Base-by-base conservation (phyloP, 2,329 filamentous ascomycete genomes). In the Laburnicola sp. region DNA sequence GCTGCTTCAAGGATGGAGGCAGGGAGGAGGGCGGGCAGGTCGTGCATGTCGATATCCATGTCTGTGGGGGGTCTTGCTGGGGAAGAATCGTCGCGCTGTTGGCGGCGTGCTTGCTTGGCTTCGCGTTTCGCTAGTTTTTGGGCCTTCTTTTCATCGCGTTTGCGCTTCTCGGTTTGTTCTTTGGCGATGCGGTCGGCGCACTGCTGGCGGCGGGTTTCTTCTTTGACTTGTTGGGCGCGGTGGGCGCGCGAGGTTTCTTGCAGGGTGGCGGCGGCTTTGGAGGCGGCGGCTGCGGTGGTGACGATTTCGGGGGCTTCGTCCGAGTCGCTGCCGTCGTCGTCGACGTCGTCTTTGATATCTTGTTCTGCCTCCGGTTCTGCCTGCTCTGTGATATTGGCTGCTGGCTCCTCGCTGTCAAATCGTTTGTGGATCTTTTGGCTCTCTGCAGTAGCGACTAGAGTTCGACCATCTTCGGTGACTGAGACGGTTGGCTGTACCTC, bases 1-100 rank as follows among this genome's bases (percentile, higher is more conserved):
- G 76, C 74, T 10, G 75, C 73, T 44, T 76, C 77, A 42, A 82
- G 65, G 36, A 82, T 75, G 23, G 79, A 77, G 45, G 77, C 75
- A 4, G 80, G 80, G 30, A 82, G 75, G 22, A 82, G 72, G 34
- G 73, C 74, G 4, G 80, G 80, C 9, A 82, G 72, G 59, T 68
- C 63, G 39, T 55, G 65, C 65, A 61, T 69, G 63, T 56, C 68
- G 50, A 64, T 42, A 5, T 54, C 50, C 8, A 51, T n/a, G n/a
- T n/a, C n/a, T n/a, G n/a, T 58, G n/a, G 30, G 47, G 16, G 41
- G 38, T 7, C 49, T 45, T 21, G 49, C 49, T 6, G 53, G 41
- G 16, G 50, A 35, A 3, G 30, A 31, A 9, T 53, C 58, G 16
- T 45, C 36, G 28, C 55, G 50, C 28, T 37, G 27, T 27, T 37